Conservation (phyloP, 1,139 yeast genomes). For the Protomyces pachydermus region DNA sequence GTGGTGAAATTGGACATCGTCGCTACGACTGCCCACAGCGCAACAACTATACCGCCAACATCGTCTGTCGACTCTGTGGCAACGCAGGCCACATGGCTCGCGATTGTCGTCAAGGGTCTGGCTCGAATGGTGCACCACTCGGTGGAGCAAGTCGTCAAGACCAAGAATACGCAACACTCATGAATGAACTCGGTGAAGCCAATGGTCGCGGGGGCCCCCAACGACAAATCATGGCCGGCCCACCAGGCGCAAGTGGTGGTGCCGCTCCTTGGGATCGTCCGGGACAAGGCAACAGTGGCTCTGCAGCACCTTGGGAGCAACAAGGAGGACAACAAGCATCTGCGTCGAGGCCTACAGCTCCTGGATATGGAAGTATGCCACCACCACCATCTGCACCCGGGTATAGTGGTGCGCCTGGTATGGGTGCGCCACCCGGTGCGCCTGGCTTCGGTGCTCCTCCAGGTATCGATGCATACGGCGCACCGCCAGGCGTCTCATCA, state of each 20-base stretch:
- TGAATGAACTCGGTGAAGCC: conserved; percentile 44
- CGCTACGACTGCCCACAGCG: conserved; percentile 57
- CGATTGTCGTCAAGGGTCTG: conserved; percentile 57
- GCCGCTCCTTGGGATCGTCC: conserved; percentile 21
- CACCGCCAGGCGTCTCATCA: conserved; percentile 29
- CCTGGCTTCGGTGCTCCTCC: conserved; percentile 26
- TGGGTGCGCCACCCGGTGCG: conserved; percentile 24
- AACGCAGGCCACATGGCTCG: conserved; percentile 79
- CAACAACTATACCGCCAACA: conserved; percentile 51
- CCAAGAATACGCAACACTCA: conserved; percentile 49
- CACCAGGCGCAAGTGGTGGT: conserved; percentile 18
- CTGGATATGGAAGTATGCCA: conserved; percentile 18
- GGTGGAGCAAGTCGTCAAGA: conserved; percentile 40
- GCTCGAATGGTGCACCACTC: conserved; percentile 32
- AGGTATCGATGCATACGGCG: conserved; percentile 17
- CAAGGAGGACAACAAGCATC: conserved; percentile 10
- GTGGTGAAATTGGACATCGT: conserved; percentile 61
- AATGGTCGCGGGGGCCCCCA: background rate
- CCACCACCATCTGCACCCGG: conserved; percentile 25
- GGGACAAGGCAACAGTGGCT: background rate
- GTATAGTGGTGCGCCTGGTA: conserved; percentile 16
- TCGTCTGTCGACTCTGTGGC: conserved; percentile 76
- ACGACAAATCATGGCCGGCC: conserved; percentile 8
- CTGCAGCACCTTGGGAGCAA: conserved; percentile 17
- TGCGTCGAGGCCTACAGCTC: background rate